Conservation (phyloP, 1,284 basidiomycete species). For the Fomitopsis pinicola region DNA sequence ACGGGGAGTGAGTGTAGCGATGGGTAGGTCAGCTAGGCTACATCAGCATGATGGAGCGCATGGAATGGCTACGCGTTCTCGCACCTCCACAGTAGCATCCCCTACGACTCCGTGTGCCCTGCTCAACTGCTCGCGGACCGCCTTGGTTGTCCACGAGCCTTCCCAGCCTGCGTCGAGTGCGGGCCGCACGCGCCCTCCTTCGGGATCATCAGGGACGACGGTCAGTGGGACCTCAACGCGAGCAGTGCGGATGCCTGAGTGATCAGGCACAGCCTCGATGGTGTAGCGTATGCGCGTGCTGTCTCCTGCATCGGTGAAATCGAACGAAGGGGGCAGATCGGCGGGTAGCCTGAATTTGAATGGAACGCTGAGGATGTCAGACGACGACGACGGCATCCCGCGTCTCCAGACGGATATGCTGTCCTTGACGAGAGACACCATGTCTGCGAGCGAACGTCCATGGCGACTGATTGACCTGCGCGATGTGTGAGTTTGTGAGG, state of each 20-base stretch:
- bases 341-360: conserved; percentile 18
- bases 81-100: conserved; percentile 9
- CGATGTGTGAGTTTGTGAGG: neutral
- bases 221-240: conserved; percentile 11
- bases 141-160: conserved; percentile 1
- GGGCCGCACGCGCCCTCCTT: conserved; percentile 5
- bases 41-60: neutral
- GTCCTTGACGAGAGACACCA: conserved; percentile 7
- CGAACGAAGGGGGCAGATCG: conserved; percentile 19
- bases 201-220: conserved; percentile 16
- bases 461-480: neutral
- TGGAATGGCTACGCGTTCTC: neutral
- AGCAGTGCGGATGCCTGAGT: conserved; percentile 14
- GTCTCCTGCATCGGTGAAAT: conserved; percentile 3
- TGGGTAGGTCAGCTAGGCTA: neutral
- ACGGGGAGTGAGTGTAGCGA: conserved; percentile 7
- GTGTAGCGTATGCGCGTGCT: conserved; percentile 12
- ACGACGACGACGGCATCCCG: conserved; percentile 14
- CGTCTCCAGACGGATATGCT: conserved; percentile 17
- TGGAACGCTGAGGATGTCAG: conserved; percentile 16
- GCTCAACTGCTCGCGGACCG: conserved; percentile 8
- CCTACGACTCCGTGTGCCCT: conserved; percentile 13
- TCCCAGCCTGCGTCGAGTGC: neutral
- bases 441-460: neutral
- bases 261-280: conserved; percentile 15